These are phyloP conservation scores for Ocimum tenuiflorum DNA, from an alignment of 257 asterid genomes.

Conservation along the genomic window DNA sequence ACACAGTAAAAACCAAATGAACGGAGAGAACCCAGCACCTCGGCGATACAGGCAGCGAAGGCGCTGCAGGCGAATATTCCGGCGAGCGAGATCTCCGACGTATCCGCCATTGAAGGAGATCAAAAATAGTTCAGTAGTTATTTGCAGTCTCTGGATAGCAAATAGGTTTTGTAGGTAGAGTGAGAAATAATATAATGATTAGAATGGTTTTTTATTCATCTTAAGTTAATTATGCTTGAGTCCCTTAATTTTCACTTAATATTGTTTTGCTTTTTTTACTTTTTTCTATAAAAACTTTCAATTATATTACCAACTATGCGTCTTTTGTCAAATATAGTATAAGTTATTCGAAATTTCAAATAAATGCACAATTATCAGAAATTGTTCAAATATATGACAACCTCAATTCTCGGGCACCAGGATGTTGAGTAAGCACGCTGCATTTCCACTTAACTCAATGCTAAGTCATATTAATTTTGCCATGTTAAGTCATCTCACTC, in stretches of 20 bases:
- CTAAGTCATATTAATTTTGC: too few species aligned
- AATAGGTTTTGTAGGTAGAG: neutral
- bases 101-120: slow-evolving; percentile 60
- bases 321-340: too few species aligned
- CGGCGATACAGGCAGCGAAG: slow-evolving; percentile 84
- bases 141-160: neutral
- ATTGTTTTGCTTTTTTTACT: neutral
- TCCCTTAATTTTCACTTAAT: neutral
- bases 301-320: too few species aligned
- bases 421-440: neutral
- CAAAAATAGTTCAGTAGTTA: slow-evolving; percentile 3
- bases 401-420: too few species aligned
- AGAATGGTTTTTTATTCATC: neutral
- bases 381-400: too few species aligned
- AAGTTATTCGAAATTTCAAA: too few species aligned
- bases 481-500: too few species aligned
- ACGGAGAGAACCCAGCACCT: slow-evolving; percentile 41
- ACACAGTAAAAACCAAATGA: neutral
- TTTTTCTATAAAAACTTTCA: too few species aligned
- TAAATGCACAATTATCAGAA: too few species aligned
- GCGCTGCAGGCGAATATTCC: slow-evolving; percentile 71
- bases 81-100: slow-evolving; percentile 60
- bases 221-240: neutral
- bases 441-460: too few species aligned
- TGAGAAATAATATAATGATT: neutral